Percentiles rank a stretch among this genome's conserved stretches.
These are phyloP conservation scores for Steccherinum ochraceum DNA, from an alignment of 768 basidiomycete genomes.

Conservation along the genomic window DNA sequence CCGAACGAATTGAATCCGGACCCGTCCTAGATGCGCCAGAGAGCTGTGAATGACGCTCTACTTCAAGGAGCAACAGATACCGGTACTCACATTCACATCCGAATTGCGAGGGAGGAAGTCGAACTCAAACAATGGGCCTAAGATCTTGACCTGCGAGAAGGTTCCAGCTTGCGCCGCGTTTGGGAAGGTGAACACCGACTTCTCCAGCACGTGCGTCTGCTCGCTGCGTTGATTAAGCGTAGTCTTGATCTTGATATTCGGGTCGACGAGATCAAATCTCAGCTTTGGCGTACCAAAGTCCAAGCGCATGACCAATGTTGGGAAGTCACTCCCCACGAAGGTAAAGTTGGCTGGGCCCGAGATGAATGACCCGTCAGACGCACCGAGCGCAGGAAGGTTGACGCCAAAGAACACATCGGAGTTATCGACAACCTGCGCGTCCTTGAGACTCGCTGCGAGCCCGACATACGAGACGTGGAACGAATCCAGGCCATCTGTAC, in stretches of 20 bases:
- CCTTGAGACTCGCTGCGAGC: slow-evolving; percentile 33
- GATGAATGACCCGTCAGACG: slow-evolving; percentile 36
- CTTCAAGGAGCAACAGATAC: neutral
- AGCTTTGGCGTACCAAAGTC: slow-evolving; percentile 45
- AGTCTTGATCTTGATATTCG: slow-evolving; percentile 33
- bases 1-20: slow-evolving; percentile 25
- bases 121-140: slow-evolving; percentile 43
- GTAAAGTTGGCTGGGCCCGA: slow-evolving; percentile 38
- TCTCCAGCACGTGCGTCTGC: neutral
- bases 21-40: slow-evolving; percentile 16
- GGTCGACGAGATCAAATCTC: slow-evolving; percentile 41
- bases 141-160: slow-evolving; percentile 29
- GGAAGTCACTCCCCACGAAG: slow-evolving; percentile 36
- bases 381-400: slow-evolving; percentile 35
- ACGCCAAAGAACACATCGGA: slow-evolving; percentile 42
- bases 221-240: slow-evolving; percentile 28
- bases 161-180: slow-evolving; percentile 25
- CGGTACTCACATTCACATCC: slow-evolving; percentile 17
- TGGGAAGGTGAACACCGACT: slow-evolving; percentile 33
- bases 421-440: slow-evolving; percentile 47
- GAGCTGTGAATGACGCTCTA: no score
- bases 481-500: slow-evolving; percentile 25
- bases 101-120: slow-evolving; percentile 44
- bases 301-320: slow-evolving; percentile 31
- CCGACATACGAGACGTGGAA: slow-evolving; percentile 44